These are phyloP conservation scores for Penicillium maclennaniae DNA, from an alignment of 495 filamentous ascomycete genomes.

Conservation along the genomic window DNA sequence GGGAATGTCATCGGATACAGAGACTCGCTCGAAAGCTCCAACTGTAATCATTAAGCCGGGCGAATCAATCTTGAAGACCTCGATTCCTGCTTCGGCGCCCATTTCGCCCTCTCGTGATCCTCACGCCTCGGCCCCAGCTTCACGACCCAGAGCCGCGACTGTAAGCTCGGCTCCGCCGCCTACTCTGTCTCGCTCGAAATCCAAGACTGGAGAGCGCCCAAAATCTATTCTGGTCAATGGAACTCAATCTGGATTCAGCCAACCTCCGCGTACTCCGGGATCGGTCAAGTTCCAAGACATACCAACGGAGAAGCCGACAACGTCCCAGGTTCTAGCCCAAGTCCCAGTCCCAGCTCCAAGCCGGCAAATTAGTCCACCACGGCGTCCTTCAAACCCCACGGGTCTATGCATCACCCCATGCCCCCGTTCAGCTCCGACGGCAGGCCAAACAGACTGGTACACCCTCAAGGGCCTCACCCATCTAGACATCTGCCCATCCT, in stretches of 20 bases:
- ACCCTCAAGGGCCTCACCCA: conserved; percentile 52
- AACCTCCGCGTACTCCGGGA: conserved; percentile 4
- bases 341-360: conserved; percentile 4
- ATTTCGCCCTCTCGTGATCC: conserved; percentile 7
- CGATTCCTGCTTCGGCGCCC: background rate
- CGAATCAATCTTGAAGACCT: background rate
- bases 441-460: conserved; percentile 61
- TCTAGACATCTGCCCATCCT: conserved; percentile 63
- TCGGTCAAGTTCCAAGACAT: conserved; percentile 15
- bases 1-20: conserved; percentile 16
- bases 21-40: conserved; percentile 1
- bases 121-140: background rate
- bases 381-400: conserved; percentile 9
- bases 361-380: conserved; percentile 11
- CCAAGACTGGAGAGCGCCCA: conserved; percentile 7
- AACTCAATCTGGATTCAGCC: background rate
- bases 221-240: conserved; percentile 14
- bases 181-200: conserved; percentile 11
- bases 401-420: conserved; percentile 48
- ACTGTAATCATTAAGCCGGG: conserved; percentile 2
- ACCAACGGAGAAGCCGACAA: background rate
- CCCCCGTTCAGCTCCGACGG: conserved; percentile 45
- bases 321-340: background rate
- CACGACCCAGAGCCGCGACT: conserved; percentile 8
- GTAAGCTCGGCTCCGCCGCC: conserved; percentile 1